Base-by-base conservation (phyloP, 352 stramenopile genomes). In the Thalassiosira pacifica region DNA sequence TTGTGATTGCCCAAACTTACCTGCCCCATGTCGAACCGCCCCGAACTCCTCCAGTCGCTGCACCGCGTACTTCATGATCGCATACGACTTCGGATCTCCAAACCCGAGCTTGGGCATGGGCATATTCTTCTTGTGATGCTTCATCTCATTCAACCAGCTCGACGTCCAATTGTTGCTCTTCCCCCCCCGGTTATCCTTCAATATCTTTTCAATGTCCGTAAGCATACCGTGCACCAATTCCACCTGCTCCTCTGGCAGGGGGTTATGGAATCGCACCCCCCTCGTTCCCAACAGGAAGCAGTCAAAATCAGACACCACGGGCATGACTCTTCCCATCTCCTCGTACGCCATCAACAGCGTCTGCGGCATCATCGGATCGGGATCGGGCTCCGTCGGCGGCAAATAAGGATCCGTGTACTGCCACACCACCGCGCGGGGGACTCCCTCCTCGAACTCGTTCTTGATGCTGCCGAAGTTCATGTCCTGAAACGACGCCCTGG, bases 81-180 rank as follows among this genome's bases (percentile, higher is more conserved):
- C 76, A 67, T 93, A 93, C 0, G 84, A 92, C 65, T 93, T 91
- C 16, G 86, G 88, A 89, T 94, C 90, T 10, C 88, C 90, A 86
- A 92, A 94, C 27, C 90, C 90, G 76, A 88, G 93, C 63, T 86
- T 80, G 10, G 90, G 90, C 65, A 92, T 91, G 18, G 83, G 74
- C 19, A 79, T 48, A 32, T 85, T 77, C 27, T 37, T 82, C 31
- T 66, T 83, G 34, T 86, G 72, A 60, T 86, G 80, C 42, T 93
- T 86, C 71, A 93, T 72, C 18, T 88, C 64, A 48, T 94, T 76
- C 16, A 94, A 61, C 90, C 90, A 94, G 34, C 82, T 83, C 11
- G 81, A 32, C 13, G 90, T 94, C 90, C 90, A 94, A 53, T 79
- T 89, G 24, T 88, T 87, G 18, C 32, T 63, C 19, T 68, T 83